Evolutionary conservation across 2,329 filamentous ascomycete genomes (phyloP), one percentile per base, ranked within the genome.

Genomic region (Cladophialophora yegresii): DNA sequence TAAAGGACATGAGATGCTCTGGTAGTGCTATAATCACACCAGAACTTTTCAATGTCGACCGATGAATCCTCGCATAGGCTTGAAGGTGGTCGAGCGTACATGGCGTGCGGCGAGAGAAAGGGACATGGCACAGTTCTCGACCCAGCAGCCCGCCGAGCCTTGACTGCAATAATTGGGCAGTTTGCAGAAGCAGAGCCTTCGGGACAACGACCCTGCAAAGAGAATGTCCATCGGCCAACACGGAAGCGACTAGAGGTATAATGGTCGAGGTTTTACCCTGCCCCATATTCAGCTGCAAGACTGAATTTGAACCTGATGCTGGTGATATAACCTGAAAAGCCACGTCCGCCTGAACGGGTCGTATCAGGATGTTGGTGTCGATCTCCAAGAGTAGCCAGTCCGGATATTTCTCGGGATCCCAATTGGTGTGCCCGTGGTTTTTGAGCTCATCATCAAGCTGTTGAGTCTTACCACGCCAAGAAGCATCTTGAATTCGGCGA

Each of bases 221-320:
- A 4, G 74, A 79, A 0, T 73, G 70, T 0, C 78, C 76, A 56
- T 90, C 77, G 0, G 84, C 83, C 0, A 89, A 72, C 0, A 78
- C 74, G 0, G 83, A 75, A 0, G 84, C 83, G 0, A 88, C 82
- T 30, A 89, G 86, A 0, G 88, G 88, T 0, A 88, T 81, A 58
- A 92, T 90, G 1, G 90, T 84, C 0, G 87, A 88, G 26, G 57
- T 59, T 50, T 59, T 59, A 0, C 57, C 88, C 71, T 89, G 83
- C 0, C 88, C 88, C 87, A 90, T 91, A 69, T 89, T 89, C 2
- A 91, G 73, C 70, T 90, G 87, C 78, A 89, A 82, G 0, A 87
- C 82, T 0, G 80, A 73, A 65, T 87, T 89, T 0, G 71, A 23
- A 6, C 57, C 47, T 20, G 57, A 63, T 43, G 43, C 32, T 0